phyloP scores from a whole-genome alignment of 1,139 yeast species.

The Yamadazyma friedrichii region DNA sequence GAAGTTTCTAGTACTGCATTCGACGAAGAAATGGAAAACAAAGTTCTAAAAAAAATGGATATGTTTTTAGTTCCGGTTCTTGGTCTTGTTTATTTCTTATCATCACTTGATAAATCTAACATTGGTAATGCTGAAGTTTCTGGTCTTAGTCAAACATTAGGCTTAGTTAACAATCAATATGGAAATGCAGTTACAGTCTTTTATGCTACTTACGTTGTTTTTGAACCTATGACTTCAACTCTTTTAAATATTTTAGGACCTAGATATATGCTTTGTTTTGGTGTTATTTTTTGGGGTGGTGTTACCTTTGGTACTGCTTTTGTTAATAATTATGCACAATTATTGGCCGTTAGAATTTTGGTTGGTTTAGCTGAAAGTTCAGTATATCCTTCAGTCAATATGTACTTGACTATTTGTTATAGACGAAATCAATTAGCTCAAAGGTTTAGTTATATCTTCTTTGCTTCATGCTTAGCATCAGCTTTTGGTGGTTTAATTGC shows the following conservation, averaged over 20 bases:
- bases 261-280: conserved; percentile 30
- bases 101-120: conserved; percentile 3
- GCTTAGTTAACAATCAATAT: conserved; percentile 29
- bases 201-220: conserved; percentile 42
- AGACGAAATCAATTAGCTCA: conserved; percentile 30
- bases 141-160: conserved; percentile 1
- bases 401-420: conserved; percentile 38
- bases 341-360: conserved; percentile 35
- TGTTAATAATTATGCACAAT: conserved; percentile 32
- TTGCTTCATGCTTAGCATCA: conserved; percentile 34
- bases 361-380: conserved; percentile 38
- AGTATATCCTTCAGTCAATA: conserved; percentile 39
- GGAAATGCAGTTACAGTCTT: conserved; percentile 38
- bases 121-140: conserved; percentile 6
- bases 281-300: conserved; percentile 37
- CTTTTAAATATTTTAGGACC: conserved; percentile 23
- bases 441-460: conserved; percentile 31
- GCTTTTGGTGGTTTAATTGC: conserved; percentile 37
- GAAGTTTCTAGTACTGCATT: background rate
- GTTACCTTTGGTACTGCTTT: conserved; percentile 30
- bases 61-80: background rate
- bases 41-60: conserved; percentile 3
- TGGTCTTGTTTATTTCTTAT: conserved; percentile 3
- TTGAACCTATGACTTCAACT: conserved; percentile 39
- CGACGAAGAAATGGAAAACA: conserved; percentile 1